Evolutionary conservation across 352 stramenopile species (phyloP).

Genomic region (Phytophthora tubulina): DNA sequence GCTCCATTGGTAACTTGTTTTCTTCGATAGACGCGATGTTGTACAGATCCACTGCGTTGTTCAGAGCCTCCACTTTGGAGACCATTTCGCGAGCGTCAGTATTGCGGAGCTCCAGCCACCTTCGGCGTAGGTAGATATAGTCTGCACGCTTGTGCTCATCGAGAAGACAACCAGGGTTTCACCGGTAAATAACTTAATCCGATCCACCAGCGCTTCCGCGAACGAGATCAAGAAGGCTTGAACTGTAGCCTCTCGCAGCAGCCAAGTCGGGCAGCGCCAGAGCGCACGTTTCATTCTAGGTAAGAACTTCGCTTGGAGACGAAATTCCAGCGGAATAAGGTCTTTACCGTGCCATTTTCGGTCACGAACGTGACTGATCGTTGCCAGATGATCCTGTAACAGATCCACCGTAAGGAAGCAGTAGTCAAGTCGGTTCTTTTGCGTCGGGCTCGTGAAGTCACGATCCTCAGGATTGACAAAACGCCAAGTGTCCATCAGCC

Average conservation of each 20-base stretch:
- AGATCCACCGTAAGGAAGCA: conserved; percentile 29
- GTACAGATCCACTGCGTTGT: conserved; percentile 11
- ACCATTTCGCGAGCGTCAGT: neutral
- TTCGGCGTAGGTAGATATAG: conserved; percentile 20
- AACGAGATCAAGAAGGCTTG: neutral
- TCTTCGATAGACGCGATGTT: neutral
- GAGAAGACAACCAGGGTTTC: conserved; percentile 21
- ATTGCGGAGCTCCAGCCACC: conserved; percentile 14
- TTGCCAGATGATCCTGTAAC: conserved; percentile 18
- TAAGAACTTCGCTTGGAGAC: conserved; percentile 6
- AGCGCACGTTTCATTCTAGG: neutral
- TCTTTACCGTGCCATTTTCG: conserved; percentile 30
- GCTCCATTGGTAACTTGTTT: conserved; percentile 6
- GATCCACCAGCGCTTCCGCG: neutral
- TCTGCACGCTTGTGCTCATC: conserved; percentile 27
- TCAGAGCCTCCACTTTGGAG: conserved; percentile 4
- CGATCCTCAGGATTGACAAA: conserved; percentile 9
- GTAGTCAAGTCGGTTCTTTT: conserved; percentile 23
- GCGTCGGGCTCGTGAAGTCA: conserved; percentile 14
- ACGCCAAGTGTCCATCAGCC: conserved; percentile 23
- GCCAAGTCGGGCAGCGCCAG: conserved; percentile 22
- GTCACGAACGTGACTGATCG: conserved; percentile 15
- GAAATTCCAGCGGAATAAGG: conserved; percentile 15
- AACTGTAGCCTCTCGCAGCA: neutral
- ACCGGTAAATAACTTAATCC: conserved; percentile 10